phyloP scores from a whole-genome alignment of 768 basidiomycete species.

The Infundibulicybe gibba region DNA sequence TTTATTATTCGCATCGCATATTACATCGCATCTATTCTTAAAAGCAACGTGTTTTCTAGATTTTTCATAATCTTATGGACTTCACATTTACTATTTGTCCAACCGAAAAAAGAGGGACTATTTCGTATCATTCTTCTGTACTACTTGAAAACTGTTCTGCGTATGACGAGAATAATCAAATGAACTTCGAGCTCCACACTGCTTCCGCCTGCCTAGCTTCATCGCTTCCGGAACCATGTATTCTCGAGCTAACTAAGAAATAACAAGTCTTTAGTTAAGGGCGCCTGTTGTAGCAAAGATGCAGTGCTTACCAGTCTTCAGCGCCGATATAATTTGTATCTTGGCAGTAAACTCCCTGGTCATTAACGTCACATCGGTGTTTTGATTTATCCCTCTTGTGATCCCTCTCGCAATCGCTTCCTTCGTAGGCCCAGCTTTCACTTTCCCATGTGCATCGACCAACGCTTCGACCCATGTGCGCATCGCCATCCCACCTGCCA shows the following conservation, averaged over 20 bases:
- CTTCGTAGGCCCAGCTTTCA: constrained; percentile 27
- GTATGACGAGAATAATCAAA: constrained; percentile 25
- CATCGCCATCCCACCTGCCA: constrained; percentile 55
- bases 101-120: too few relatives aligned
- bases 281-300: not conserved
- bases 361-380: constrained; percentile 45
- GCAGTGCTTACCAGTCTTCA: constrained; percentile 42
- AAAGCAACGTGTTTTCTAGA: too few relatives aligned
- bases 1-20: too few relatives aligned
- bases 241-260: constrained; percentile 40
- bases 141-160: not conserved
- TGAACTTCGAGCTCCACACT: constrained; percentile 50
- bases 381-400: constrained; percentile 46
- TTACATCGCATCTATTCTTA: too few relatives aligned
- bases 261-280: constrained; percentile 7
- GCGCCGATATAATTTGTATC: constrained; percentile 49
- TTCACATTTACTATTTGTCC: too few relatives aligned
- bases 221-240: constrained; percentile 44
- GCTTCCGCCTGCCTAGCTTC: constrained; percentile 49
- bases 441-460: constrained; percentile 36
- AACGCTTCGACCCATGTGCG: constrained; percentile 50
- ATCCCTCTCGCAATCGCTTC: constrained; percentile 44
- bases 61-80: too few relatives aligned
- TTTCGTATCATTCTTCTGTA: too few relatives aligned
- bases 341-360: constrained; percentile 51